These are phyloP conservation scores for Juncus inflexus DNA, from an alignment of 176 grass and related monocot species.

Conservation along the genomic window DNA sequence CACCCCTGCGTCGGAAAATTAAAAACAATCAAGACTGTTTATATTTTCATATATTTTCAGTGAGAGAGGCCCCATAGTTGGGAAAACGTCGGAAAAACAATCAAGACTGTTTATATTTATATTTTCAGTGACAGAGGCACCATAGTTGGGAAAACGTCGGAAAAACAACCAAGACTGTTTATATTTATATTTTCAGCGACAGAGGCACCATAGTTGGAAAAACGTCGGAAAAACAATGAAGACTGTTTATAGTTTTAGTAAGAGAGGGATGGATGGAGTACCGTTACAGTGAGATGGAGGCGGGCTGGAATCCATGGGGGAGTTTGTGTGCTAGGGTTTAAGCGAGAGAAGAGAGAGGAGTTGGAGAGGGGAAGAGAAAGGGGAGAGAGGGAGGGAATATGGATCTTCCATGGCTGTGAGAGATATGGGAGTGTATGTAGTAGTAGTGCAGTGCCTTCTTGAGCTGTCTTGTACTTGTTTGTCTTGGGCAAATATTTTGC, in stretches of 20 bases:
- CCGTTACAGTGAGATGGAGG: not conserved
- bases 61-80: not conserved
- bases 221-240: not conserved
- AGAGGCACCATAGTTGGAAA: not conserved
- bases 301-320: conserved; percentile 16
- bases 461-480: too few relatives aligned
- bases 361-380: too few relatives aligned
- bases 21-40: not conserved
- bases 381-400: too few relatives aligned
- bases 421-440: too few relatives aligned
- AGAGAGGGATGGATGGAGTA: not conserved
- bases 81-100: not conserved
- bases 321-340: conserved; percentile 6
- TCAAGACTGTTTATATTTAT: not conserved
- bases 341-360: not conserved
- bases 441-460: too few relatives aligned
- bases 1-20: conserved; percentile 47
- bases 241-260: not conserved
- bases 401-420: too few relatives aligned
- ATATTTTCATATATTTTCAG: too few relatives aligned
- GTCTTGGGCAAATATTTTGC: too few relatives aligned
- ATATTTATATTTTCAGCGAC: too few relatives aligned
- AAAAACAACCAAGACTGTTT: not conserved
- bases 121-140: not conserved
- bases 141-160: not conserved